These are phyloP conservation scores for Kwoniella heveanensis DNA, from an alignment of 768 basidiomycete species.

Conservation along the genomic window DNA sequence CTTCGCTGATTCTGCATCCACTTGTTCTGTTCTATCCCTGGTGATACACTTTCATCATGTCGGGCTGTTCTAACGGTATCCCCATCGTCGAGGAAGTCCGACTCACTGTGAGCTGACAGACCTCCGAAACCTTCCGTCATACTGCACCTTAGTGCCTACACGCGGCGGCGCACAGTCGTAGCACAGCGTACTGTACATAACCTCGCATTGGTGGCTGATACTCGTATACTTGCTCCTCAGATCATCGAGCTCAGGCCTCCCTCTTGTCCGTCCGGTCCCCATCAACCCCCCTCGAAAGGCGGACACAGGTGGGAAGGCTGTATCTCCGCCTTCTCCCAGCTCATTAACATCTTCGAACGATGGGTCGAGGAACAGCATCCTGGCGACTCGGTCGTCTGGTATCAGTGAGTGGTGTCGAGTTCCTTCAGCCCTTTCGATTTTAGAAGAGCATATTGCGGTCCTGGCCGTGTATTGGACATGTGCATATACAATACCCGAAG, in stretches of 20 bases:
- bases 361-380: neutral
- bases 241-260: slow-evolving; percentile 6
- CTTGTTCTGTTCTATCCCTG: too few relatives aligned
- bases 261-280: neutral
- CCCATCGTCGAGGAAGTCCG: slow-evolving; percentile 11
- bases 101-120: neutral
- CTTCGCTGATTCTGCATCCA: too few relatives aligned
- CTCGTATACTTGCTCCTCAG: too few relatives aligned
- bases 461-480: too few relatives aligned
- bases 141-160: too few relatives aligned
- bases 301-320: slow-evolving; percentile 10
- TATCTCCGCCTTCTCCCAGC: neutral
- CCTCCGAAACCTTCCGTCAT: neutral
- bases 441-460: too few relatives aligned
- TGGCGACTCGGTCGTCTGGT: neutral
- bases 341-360: neutral
- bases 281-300: neutral
- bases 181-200: too few relatives aligned
- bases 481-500: too few relatives aligned
- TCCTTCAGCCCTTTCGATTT: too few relatives aligned
- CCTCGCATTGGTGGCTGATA: too few relatives aligned
- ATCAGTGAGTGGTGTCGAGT: slow-evolving; percentile 5
- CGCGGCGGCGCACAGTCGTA: too few relatives aligned
- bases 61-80: slow-evolving; percentile 8
- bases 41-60: too few relatives aligned